Base-by-base conservation (phyloP, 2,329 filamentous ascomycete genomes). In the Monosporascus ibericus region DNA sequence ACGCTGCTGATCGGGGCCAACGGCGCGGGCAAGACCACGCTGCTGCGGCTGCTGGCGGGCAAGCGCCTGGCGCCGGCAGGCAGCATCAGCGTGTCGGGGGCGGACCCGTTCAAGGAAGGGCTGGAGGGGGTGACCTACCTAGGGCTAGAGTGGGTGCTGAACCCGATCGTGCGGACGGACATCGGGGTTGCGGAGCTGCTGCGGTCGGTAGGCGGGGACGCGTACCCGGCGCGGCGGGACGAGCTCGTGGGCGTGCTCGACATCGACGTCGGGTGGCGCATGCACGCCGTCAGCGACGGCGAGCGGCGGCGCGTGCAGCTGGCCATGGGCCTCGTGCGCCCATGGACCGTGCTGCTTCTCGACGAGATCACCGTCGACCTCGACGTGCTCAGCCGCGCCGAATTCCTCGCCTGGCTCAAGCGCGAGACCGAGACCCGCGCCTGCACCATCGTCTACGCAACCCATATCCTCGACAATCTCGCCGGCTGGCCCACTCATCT, bases 311-410 rank as follows among this genome's bases (percentile, higher is more conserved):
- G 94, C 18, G 94, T 99, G 6, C 94, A 99, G 75, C 79, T 99
- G 7, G 92, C 92, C 55, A 99, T 99, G 94, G 94, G 94, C 0
- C 76, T 99, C 8, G 72, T 99, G 44, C 79, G 92, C 3, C 94
- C 94, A 1, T 99, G 94, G 94, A 85, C 84, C 11, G 87, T 99
- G 3, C 75, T 99, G 27, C 77, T 99, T 50, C 80, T 99, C 40
- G 94, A 99, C 67, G 92, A 97, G 70, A 96, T 97, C 69, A 99
- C 94, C 1, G 94, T 99, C 8, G 94, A 99, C 69, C 76, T 99
- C 55, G 94, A 99, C 70, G 80, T 99, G 53, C 79, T 96, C 55
- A 88, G 84, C 51, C 82, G 94, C 17, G 85, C 85, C 62, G 86
- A 92, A 67, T 99, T 99, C 69, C 77, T 99, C 34, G 78, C 73